A percentile compares a stretch with the other conserved stretches of the same genome.
These are phyloP conservation scores for Capsella rubella DNA, from an alignment of 441 rosid genomes.

Conservation along the genomic window DNA sequence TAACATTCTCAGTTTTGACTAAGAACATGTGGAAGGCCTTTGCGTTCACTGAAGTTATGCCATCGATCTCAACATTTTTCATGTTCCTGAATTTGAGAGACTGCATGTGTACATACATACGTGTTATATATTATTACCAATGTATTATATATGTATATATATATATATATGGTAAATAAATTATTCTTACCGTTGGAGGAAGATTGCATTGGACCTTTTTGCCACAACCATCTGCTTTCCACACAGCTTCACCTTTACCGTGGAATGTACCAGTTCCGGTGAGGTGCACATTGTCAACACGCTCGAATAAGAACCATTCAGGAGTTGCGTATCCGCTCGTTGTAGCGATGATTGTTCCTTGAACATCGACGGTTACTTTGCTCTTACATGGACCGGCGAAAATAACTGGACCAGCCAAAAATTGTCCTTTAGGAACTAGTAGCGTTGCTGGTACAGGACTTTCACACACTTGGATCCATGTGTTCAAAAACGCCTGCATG, in stretches of 20 bases:
- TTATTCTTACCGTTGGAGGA: conserved; percentile 38
- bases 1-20: conserved; percentile 23
- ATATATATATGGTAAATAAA: too few species aligned
- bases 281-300: conserved; percentile 36
- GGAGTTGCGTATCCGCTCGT: conserved; percentile 32
- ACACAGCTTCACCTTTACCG: conserved; percentile 40
- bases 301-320: conserved; percentile 47
- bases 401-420: conserved; percentile 39
- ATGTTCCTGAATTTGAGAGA: conserved; percentile 44
- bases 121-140: background rate
- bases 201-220: conserved; percentile 38
- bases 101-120: conserved; percentile 1
- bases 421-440: conserved; percentile 41
- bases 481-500: conserved; percentile 42
- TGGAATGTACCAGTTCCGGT: conserved; percentile 46
- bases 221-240: conserved; percentile 41
- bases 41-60: conserved; percentile 41
- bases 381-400: conserved; percentile 49
- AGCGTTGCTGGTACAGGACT: conserved; percentile 43
- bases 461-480: conserved; percentile 47
- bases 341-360: conserved; percentile 43
- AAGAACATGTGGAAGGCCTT: conserved; percentile 47
- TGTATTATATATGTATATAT: too few species aligned
- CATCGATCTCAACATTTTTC: conserved; percentile 17
- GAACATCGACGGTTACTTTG: conserved; percentile 40